phyloP scores from a whole-genome alignment of 2,329 filamentous ascomycete species.

The Stagonosporopsis tanaceti region DNA sequence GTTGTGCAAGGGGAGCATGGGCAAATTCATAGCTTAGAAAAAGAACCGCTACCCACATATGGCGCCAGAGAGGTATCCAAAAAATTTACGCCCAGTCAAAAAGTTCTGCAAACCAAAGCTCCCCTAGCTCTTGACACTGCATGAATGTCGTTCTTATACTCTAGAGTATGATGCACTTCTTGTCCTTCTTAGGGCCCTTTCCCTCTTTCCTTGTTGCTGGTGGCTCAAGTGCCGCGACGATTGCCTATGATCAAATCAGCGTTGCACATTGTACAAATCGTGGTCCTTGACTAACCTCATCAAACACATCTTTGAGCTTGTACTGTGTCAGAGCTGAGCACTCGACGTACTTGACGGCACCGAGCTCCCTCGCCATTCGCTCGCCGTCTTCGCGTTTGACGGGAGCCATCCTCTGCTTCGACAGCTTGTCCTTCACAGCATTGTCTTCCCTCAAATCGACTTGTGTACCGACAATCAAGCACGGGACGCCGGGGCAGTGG shows the following conservation, averaged over 20 bases:
- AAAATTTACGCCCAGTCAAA: slow-evolving; percentile 46
- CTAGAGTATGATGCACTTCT: slow-evolving; percentile 50
- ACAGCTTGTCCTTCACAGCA: slow-evolving; percentile 86
- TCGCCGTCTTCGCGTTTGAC: slow-evolving; percentile 94
- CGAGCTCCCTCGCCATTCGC: slow-evolving; percentile 95
- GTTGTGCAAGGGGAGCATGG: slow-evolving; percentile 22
- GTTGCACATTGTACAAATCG: neutral
- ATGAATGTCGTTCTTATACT: neutral
- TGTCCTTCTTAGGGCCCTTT: slow-evolving; percentile 46
- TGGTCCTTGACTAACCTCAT: slow-evolving; percentile 73
- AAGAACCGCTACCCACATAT: slow-evolving; percentile 51
- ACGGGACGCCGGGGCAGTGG: slow-evolving; percentile 96
- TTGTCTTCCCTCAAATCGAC: slow-evolving; percentile 92
- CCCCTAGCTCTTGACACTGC: slow-evolving; percentile 20
- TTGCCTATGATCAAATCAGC: slow-evolving; percentile 68
- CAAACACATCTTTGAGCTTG: slow-evolving; percentile 98
- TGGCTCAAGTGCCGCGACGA: slow-evolving; percentile 93
- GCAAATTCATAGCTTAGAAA: slow-evolving; percentile 37
- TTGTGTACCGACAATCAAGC: slow-evolving; percentile 97
- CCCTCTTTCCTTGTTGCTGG: slow-evolving; percentile 70
- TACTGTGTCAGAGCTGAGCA: slow-evolving; percentile 98
- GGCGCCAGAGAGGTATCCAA: slow-evolving; percentile 53
- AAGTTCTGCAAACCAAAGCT: slow-evolving; percentile 41
- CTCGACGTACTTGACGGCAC: slow-evolving; percentile 98
- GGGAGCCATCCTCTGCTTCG: slow-evolving; percentile 95